phyloP scores from a whole-genome alignment of 2,329 filamentous ascomycete species.

The Thelonectria discophora region DNA sequence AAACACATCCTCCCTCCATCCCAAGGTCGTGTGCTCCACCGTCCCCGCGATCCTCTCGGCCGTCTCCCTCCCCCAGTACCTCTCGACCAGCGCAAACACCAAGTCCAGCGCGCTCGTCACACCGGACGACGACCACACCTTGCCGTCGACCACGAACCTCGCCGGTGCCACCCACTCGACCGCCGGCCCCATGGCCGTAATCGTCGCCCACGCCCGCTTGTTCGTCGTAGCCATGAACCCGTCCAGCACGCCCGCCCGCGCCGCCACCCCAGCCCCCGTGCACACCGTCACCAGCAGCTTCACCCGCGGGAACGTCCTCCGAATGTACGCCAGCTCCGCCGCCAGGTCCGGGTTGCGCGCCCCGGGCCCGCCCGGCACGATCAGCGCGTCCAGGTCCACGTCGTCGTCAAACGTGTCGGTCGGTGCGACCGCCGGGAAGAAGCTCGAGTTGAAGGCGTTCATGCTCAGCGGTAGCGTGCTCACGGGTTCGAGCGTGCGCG shows the following conservation, averaged over 20 bases:
- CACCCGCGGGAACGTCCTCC: slow-evolving; percentile 55
- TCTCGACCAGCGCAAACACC: slow-evolving; percentile 48
- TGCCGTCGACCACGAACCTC: slow-evolving; percentile 71
- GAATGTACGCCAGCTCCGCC: slow-evolving; percentile 47
- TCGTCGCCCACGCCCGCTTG: slow-evolving; percentile 64
- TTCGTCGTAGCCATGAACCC: slow-evolving; percentile 72
- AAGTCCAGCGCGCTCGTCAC: slow-evolving; percentile 51
- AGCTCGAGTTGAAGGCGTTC: slow-evolving; percentile 48
- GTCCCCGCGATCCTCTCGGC: slow-evolving; percentile 55
- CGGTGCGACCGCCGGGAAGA: slow-evolving; percentile 49
- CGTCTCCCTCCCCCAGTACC: slow-evolving; percentile 59
- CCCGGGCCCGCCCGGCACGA: slow-evolving; percentile 72
- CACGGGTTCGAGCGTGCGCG: slow-evolving; percentile 53
- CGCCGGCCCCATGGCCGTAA: slow-evolving; percentile 56
- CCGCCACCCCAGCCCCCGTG: slow-evolving; percentile 69
- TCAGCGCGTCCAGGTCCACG: slow-evolving; percentile 62
- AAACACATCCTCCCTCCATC: slow-evolving; percentile 44
- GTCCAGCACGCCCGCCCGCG: slow-evolving; percentile 67
- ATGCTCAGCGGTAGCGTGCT: slow-evolving; percentile 44
- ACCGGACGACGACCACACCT: slow-evolving; percentile 73
- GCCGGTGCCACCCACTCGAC: slow-evolving; percentile 70
- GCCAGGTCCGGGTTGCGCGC: slow-evolving; percentile 51
- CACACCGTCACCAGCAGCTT: slow-evolving; percentile 71
- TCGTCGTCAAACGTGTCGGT: slow-evolving; percentile 63
- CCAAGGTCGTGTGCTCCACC: slow-evolving; percentile 62